These are phyloP conservation scores for Immersiporthe knoxdaviesiana DNA, from an alignment of 2,329 filamentous ascomycete species.

Conservation along the genomic window DNA sequence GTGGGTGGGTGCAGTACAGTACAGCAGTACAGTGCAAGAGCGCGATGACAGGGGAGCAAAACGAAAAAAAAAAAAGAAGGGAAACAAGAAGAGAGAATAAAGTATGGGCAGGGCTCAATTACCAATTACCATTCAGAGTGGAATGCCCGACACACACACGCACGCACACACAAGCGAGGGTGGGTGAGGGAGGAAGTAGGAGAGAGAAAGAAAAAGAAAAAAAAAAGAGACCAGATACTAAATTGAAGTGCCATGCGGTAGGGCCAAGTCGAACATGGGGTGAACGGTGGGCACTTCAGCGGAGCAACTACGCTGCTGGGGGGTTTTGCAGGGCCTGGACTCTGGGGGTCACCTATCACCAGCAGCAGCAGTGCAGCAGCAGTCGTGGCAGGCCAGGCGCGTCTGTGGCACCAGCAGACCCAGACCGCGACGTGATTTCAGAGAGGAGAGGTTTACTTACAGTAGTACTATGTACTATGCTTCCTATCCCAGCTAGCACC, in stretches of 20 bases:
- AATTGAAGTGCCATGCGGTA: not conserved
- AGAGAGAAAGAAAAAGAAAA: not conserved
- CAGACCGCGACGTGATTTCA: constrained; percentile 18
- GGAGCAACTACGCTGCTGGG: not conserved
- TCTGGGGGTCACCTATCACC: not conserved
- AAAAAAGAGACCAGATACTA: not conserved
- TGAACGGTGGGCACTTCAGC: constrained; percentile 6
- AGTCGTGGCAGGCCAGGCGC: constrained; percentile 11
- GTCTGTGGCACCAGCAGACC: constrained; percentile 11
- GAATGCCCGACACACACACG: not conserved
- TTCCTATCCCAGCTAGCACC: constrained; percentile 12
- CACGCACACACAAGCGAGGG: not conserved
- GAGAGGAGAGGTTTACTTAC: too few species aligned
- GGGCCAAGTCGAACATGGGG: not conserved
- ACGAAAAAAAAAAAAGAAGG: too few species aligned
- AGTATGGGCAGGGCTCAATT: not conserved
- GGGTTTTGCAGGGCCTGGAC: not conserved
- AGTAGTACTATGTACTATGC: too few species aligned
- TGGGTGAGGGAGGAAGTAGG: too few species aligned
- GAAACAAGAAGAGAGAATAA: not conserved
- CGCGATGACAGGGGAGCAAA: not conserved
- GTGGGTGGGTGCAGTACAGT: not conserved
- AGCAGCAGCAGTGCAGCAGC: not conserved
- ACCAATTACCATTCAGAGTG: not conserved
- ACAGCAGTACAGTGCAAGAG: not conserved